A percentile compares a stretch with the other conserved stretches of the same genome.
phyloP scores from a whole-genome alignment of 225 moss, liverwort and hornwort species.

The Rhytidiadelphus loreus region DNA sequence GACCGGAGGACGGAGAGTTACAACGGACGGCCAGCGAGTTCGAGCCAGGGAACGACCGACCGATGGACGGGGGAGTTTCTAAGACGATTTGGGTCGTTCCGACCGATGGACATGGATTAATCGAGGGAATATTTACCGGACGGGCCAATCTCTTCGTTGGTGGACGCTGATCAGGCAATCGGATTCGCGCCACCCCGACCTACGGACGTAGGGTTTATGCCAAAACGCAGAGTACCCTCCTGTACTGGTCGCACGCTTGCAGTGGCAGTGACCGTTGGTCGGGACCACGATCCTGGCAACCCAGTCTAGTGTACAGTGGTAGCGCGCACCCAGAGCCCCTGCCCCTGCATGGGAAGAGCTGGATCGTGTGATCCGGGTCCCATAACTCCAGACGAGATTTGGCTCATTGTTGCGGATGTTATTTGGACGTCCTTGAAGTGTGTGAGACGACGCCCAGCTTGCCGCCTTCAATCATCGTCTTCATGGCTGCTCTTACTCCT shows the following conservation, averaged over 20 bases:
- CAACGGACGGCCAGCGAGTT: neutral
- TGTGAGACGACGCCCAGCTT: constrained; percentile 22
- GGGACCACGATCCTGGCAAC: neutral
- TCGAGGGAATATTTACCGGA: neutral
- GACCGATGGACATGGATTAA: neutral
- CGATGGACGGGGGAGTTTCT: neutral
- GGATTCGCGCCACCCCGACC: neutral
- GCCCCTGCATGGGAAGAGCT: neutral
- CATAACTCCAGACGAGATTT: constrained; percentile 18
- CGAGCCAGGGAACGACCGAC: neutral
- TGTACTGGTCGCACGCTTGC: neutral
- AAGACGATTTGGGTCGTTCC: neutral
- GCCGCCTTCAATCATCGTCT: constrained; percentile 34
- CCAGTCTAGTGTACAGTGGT: neutral
- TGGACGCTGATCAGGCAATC: no score
- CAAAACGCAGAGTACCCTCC: neutral
- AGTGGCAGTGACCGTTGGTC: constrained; percentile 5
- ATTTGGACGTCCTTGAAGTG: constrained; percentile 39
- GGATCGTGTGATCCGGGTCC: constrained; percentile 11
- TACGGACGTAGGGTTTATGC: neutral
- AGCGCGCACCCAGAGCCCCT: neutral
- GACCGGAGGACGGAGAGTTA: neutral
- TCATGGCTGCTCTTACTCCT: constrained; percentile 14
- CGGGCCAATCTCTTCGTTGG: neutral
- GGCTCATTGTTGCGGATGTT: constrained; percentile 3